Conservation (phyloP, 2,329 filamentous ascomycete species). For the Diaporthe sp. region DNA sequence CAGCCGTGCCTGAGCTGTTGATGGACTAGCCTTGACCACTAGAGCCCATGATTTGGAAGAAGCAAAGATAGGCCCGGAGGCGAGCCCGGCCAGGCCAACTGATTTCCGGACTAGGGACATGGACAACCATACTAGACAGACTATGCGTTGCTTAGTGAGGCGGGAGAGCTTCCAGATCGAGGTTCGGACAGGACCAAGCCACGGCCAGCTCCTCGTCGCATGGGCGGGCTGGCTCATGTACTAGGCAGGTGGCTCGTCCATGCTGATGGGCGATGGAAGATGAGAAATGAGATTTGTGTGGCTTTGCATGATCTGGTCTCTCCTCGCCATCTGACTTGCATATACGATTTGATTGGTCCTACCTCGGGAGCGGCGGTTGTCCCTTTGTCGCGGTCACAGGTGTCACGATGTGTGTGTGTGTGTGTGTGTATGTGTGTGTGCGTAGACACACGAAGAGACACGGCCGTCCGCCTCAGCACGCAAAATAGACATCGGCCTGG, state of each 20-base stretch:
- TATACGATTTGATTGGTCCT: constrained; percentile 29
- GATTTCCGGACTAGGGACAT: not conserved
- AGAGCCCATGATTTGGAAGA: constrained; percentile 20
- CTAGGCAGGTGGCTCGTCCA: constrained; percentile 27
- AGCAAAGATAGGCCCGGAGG: constrained; percentile 19
- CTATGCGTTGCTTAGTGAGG: constrained; percentile 13
- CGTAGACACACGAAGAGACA: not conserved
- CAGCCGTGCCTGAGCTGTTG: constrained; percentile 12
- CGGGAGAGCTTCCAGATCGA: constrained; percentile 15
- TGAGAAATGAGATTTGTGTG: constrained; percentile 20
- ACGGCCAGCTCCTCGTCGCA: constrained; percentile 1
- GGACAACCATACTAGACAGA: not conserved
- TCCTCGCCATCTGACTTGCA: constrained; percentile 28
- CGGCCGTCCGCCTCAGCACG: constrained; percentile 2
- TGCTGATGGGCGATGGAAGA: constrained; percentile 11
- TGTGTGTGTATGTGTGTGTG: not conserved
- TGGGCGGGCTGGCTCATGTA: constrained; percentile 11
- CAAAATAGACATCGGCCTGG: constrained; percentile 20
- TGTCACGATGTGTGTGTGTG: constrained; percentile 2
- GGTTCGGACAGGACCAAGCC: constrained; percentile 17
- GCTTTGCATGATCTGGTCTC: constrained; percentile 31
- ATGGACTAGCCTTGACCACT: constrained; percentile 16
- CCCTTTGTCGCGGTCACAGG: constrained; percentile 15
- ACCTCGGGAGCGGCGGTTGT: constrained; percentile 20
- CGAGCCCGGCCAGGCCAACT: not conserved